These are phyloP conservation scores for Naganishia randhawae DNA, from an alignment of 768 basidiomycete species.

Conservation along the genomic window DNA sequence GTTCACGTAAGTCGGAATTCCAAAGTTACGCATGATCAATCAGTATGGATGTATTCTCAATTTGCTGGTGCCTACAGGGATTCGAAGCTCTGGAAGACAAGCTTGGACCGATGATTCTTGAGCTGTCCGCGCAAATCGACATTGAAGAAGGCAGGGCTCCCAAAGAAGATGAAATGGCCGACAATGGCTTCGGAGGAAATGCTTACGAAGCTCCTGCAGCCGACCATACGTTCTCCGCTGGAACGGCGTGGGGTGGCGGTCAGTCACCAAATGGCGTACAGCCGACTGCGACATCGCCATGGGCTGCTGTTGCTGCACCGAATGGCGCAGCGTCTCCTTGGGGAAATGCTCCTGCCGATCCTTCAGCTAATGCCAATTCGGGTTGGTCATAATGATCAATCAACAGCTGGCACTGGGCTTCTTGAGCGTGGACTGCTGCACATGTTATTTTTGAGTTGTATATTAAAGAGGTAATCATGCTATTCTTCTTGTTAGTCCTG, in stretches of 20 bases:
- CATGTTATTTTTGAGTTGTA: neutral
- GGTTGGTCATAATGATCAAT: neutral
- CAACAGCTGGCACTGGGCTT: neutral
- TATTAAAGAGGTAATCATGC: neutral
- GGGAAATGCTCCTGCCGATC: neutral
- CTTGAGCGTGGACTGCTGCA: neutral
- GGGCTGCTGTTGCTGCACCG: neutral
- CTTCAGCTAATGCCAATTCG: neutral
- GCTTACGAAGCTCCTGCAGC: neutral
- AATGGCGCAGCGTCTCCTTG: constrained; percentile 10
- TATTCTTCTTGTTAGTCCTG: too few species aligned
- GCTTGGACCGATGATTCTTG: constrained; percentile 27
- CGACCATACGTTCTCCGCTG: neutral
- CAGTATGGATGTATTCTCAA: neutral
- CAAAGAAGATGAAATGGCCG: constrained; percentile 21
- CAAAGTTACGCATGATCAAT: neutral
- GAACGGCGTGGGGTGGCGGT: neutral
- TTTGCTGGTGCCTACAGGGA: constrained; percentile 18
- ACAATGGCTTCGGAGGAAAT: neutral
- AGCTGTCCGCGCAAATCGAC: constrained; percentile 12
- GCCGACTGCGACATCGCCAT: neutral
- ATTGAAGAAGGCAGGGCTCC: constrained; percentile 22
- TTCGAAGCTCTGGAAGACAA: constrained; percentile 32
- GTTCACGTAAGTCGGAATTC: constrained; percentile 20
- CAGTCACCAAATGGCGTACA: neutral